Evolutionary conservation across 176 grass and related monocot genomes (phyloP).

Genomic region (Typha latifolia): DNA sequence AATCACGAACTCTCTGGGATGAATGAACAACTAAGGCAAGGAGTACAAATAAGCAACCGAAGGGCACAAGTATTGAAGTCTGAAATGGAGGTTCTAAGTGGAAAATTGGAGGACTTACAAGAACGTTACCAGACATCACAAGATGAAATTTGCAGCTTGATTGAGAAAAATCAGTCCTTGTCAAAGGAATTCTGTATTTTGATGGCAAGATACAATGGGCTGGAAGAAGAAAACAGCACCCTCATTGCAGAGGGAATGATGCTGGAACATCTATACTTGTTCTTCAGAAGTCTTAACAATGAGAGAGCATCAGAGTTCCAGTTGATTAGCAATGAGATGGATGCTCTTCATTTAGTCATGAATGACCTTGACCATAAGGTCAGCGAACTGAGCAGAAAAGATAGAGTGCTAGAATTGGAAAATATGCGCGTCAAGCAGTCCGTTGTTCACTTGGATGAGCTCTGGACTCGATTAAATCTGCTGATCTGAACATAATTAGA

Average conservation of each 20-base stretch:
- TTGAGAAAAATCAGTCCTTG: conserved; percentile 36
- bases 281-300: conserved; percentile 60
- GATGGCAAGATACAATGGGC: conserved; percentile 28
- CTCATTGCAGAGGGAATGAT: conserved; percentile 51
- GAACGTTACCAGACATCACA: conserved; percentile 26
- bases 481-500: conserved; percentile 46
- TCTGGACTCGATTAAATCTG: conserved; percentile 45
- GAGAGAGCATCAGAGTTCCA: conserved; percentile 57
- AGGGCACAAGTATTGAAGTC: conserved; percentile 41
- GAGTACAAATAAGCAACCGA: conserved; percentile 32
- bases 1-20: conserved; percentile 25
- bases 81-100: conserved; percentile 34
- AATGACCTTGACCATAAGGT: conserved; percentile 29
- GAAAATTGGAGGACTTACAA: conserved; percentile 35
- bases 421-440: conserved; percentile 44
- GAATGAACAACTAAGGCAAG: conserved; percentile 44
- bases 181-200: conserved; percentile 39
- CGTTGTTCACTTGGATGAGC: conserved; percentile 44
- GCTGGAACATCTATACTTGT: conserved; percentile 59
- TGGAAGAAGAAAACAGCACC: conserved; percentile 38
- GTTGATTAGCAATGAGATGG: conserved; percentile 56
- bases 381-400: conserved; percentile 36
- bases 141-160: conserved; percentile 34
- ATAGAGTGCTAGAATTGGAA: conserved; percentile 39
- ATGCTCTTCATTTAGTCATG: conserved; percentile 45